A percentile compares a stretch with the other conserved stretches of the same genome.
These are phyloP conservation scores for Neofusicoccum parvum DNA, from an alignment of 2,329 filamentous ascomycete genomes.

Conservation along the genomic window DNA sequence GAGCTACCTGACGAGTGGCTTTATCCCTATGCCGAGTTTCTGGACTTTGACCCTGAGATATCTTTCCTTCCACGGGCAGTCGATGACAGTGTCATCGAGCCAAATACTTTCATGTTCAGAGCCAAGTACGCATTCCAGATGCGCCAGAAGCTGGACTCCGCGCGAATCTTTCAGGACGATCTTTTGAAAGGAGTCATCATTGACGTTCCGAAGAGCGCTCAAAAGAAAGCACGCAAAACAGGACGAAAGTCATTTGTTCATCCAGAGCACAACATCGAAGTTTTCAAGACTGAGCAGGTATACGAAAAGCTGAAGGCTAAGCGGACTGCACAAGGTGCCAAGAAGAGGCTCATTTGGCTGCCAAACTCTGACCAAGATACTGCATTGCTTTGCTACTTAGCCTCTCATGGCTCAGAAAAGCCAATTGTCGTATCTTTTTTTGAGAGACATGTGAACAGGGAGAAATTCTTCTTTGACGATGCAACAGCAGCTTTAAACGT, in stretches of 20 bases:
- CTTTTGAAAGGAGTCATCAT: neutral
- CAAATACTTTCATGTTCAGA: too few species aligned
- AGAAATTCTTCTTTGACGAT: neutral
- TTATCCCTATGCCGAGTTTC: neutral
- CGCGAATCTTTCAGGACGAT: neutral
- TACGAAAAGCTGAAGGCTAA: neutral
- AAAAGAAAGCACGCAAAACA: neutral
- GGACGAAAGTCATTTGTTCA: neutral
- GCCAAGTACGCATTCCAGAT: too few species aligned
- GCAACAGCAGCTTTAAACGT: neutral
- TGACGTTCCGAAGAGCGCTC: neutral
- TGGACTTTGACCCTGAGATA: neutral
- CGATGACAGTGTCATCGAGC: neutral
- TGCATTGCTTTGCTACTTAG: neutral
- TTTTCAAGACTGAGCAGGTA: neutral
- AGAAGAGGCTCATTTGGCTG: neutral
- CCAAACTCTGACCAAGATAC: neutral
- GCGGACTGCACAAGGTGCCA: neutral
- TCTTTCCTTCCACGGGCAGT: too few species aligned
- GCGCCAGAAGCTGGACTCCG: too few species aligned
- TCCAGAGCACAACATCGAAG: too few species aligned
- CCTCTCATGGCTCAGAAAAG: neutral
- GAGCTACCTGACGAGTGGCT: neutral
- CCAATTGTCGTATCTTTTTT: neutral
- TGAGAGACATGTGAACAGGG: neutral